phyloP scores from a whole-genome alignment of 2,329 filamentous ascomycete genomes.

The Aspergillus sp. region DNA sequence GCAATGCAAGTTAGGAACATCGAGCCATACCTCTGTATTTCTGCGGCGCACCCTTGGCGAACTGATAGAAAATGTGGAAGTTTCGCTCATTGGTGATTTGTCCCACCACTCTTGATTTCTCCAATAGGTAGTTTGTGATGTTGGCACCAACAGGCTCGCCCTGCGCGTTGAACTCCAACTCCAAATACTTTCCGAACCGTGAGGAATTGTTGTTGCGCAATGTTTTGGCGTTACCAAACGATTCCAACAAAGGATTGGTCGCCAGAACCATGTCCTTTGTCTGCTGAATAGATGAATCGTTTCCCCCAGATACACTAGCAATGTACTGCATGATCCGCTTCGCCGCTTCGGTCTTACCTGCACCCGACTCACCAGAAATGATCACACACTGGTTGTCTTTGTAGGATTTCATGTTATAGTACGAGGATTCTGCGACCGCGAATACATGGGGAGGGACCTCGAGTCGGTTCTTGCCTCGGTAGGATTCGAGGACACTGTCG shows the following conservation, averaged over 20 bases:
- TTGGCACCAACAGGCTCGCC: slow-evolving; percentile 94
- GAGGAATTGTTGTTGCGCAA: slow-evolving; percentile 98
- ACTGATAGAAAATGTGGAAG: slow-evolving; percentile 99
- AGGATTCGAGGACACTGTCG: slow-evolving; percentile 86
- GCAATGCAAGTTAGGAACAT: not conserved
- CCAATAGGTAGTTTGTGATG: slow-evolving; percentile 96
- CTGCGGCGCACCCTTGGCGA: slow-evolving; percentile 89
- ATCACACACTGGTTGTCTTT: slow-evolving; percentile 99
- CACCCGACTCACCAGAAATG: slow-evolving; percentile 96
- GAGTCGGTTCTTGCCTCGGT: slow-evolving; percentile 93
- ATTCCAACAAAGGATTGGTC: slow-evolving; percentile 94
- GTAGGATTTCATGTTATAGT: slow-evolving; percentile 99
- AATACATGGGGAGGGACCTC: slow-evolving; percentile 95
- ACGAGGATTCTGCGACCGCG: slow-evolving; percentile 90
- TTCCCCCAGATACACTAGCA: slow-evolving; percentile 88
- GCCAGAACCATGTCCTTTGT: slow-evolving; percentile 99
- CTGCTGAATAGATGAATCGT: slow-evolving; percentile 82
- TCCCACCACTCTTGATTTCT: slow-evolving; percentile 91
- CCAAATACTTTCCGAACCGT: slow-evolving; percentile 95
- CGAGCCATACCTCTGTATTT: slow-evolving; percentile 65
- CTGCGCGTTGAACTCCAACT: slow-evolving; percentile 89
- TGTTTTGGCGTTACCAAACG: slow-evolving; percentile 97
- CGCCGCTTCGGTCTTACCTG: slow-evolving; percentile 96
- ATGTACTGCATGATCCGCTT: slow-evolving; percentile 99
- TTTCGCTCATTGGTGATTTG: slow-evolving; percentile 95